phyloP scores from a whole-genome alignment of 2,329 filamentous ascomycete genomes.

The Rhynchosporium agropyri region DNA sequence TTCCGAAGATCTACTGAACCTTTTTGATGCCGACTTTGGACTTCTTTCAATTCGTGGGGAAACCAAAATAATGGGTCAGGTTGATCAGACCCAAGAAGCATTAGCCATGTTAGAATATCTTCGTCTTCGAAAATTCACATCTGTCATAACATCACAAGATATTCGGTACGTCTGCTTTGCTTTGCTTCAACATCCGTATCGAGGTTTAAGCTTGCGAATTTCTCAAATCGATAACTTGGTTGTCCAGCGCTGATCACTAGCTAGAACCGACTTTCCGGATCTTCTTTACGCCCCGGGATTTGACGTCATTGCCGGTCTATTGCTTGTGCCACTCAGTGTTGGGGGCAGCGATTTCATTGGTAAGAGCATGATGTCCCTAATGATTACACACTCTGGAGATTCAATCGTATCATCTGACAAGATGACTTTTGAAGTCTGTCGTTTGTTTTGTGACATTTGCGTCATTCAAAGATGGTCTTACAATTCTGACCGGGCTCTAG shows the following conservation, averaged over 20 bases:
- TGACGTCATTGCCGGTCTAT: slow-evolving; percentile 72
- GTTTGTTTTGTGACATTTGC: background rate
- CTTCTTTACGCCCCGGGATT: slow-evolving; percentile 80
- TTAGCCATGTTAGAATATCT: slow-evolving; percentile 85
- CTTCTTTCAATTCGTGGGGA: slow-evolving; percentile 84
- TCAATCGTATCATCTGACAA: too few species aligned
- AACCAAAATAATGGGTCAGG: slow-evolving; percentile 78
- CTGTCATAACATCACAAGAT: slow-evolving; percentile 78
- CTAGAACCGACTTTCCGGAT: slow-evolving; percentile 73
- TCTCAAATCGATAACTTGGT: too few species aligned
- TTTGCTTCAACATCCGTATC: too few species aligned
- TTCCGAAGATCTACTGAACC: slow-evolving; percentile 78
- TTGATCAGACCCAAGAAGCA: slow-evolving; percentile 79
- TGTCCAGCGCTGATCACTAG: too few species aligned
- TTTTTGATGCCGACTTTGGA: slow-evolving; percentile 88
- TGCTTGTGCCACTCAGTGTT: slow-evolving; percentile 79
- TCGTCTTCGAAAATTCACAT: slow-evolving; percentile 71
- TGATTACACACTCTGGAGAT: too few species aligned
- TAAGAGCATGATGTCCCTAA: slow-evolving; percentile 5
- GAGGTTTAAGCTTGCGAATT: too few species aligned
- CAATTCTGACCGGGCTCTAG: slow-evolving; percentile 40
- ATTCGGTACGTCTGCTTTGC: slow-evolving; percentile 45
- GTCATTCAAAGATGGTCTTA: background rate
- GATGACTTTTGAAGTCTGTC: background rate
- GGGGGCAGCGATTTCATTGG: slow-evolving; percentile 78